Base-by-base conservation (phyloP, 164 flowering plant species). In the Stephania japonica region DNA sequence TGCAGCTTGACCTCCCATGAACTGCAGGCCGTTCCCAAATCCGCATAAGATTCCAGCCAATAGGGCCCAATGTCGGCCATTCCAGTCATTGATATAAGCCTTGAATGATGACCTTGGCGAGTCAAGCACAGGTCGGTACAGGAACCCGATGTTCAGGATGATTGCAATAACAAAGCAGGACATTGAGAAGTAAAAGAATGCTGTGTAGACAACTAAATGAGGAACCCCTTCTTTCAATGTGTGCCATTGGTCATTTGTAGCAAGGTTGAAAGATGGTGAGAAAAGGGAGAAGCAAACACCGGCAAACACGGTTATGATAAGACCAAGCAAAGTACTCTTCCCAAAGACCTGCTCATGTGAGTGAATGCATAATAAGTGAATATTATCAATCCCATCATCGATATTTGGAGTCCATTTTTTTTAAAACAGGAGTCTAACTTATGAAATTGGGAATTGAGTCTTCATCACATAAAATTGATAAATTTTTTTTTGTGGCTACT, bases 1-100 rank as follows among this genome's bases (percentile, higher is more conserved):
- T 19, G 95, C 95, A n/a, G 95, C 92, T 75, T 90, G 89, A 49
- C 95, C 95, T 0, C 92, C 92, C 91, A 90, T 88, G 80, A 90
- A 88, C 70, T 90, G 97, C 38, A 91, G 87, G 43, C 93, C 94
- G 59, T 91, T 90, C 12, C 97, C 97, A 75, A 92, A 90, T 5
- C 97, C 95, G 67, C 97, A 90, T 14, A 92, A 75, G 19, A 92
- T 66, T 0, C 97, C 97, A 41, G 94, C 94, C 73, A 89, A 70
- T n/a, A 90, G 69, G 7, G 91, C 94, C 94, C 94, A 92, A 7
- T 90, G 85, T 80, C 97, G 76, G 42, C 93, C 95, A 49, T 90
- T 78, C 89, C 90, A 88, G 75, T 92, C 97, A 3, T 76, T 77
- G 43, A 91, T 47, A 78, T 91, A 91, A 67, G 86, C 91, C 75